Evolutionary conservation across 2,329 filamentous ascomycete species (phyloP).

Genomic region (Orbilia brochopaga): DNA sequence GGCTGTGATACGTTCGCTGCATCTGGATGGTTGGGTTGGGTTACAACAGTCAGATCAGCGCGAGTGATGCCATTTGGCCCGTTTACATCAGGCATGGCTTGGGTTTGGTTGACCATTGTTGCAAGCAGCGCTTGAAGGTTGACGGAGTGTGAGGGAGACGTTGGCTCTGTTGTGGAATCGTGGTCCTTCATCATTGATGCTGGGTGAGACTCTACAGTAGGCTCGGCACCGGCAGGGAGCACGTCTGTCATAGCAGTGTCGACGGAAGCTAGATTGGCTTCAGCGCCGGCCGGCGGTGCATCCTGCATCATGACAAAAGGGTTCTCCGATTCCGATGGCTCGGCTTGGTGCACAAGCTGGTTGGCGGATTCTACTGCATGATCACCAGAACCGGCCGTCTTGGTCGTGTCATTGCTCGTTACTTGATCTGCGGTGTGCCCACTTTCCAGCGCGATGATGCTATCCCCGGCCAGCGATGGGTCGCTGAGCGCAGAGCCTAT

Average conservation of each 20-base stretch:
- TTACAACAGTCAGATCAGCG: constrained; percentile 16
- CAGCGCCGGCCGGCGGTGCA: constrained; percentile 10
- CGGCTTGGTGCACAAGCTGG: constrained; percentile 16
- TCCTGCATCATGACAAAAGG: constrained; percentile 10
- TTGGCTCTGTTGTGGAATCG: constrained; percentile 20
- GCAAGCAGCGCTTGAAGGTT: constrained; percentile 46
- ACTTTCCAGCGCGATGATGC: constrained; percentile 9
- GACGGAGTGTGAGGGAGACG: constrained; percentile 27
- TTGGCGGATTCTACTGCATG: constrained; percentile 14
- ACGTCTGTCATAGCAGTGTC: constrained; percentile 40
- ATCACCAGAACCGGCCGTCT: constrained; percentile 3
- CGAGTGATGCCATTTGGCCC: constrained; percentile 11
- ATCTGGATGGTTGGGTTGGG: constrained; percentile 16
- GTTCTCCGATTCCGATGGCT: constrained; percentile 11
- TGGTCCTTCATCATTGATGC: constrained; percentile 25
- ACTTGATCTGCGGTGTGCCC: constrained; percentile 6
- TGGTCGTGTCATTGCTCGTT: constrained; percentile 16
- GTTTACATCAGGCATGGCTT: constrained; percentile 22
- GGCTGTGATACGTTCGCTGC: constrained; percentile 11
- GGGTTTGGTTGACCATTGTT: constrained; percentile 32
- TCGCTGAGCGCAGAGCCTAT: constrained; percentile 48
- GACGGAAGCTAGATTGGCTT: constrained; percentile 11
- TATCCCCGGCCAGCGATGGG: constrained; percentile 23
- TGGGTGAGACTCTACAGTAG: constrained; percentile 26
- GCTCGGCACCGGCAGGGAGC: constrained; percentile 13